These are phyloP conservation scores for Spathaspora passalidarum DNA, from an alignment of 805 yeast genomes.

Conservation along the genomic window DNA sequence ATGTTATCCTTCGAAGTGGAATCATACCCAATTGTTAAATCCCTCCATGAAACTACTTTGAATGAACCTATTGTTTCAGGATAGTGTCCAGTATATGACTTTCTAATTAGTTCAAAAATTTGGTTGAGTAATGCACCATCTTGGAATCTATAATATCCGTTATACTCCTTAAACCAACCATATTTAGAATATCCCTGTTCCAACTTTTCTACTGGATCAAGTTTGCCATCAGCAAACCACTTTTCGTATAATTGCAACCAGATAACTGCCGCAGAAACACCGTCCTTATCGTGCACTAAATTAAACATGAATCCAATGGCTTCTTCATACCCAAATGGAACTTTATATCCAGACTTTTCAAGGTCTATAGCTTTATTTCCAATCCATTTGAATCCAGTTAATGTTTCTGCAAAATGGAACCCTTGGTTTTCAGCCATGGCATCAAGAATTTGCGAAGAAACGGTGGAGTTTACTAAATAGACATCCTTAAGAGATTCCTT, in stretches of 20 bases:
- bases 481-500: constrained; percentile 27
- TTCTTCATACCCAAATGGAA: constrained; percentile 92
- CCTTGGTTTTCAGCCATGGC: constrained; percentile 64
- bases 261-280: constrained; percentile 73
- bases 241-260: constrained; percentile 66
- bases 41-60: constrained; percentile 68
- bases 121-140: constrained; percentile 48
- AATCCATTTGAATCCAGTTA: constrained; percentile 97
- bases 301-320: constrained; percentile 94
- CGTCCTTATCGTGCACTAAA: constrained; percentile 88
- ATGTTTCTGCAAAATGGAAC: constrained; percentile 70
- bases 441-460: constrained; percentile 78
- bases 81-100: constrained; percentile 21
- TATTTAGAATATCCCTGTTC: constrained; percentile 57
- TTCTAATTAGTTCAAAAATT: constrained; percentile 55
- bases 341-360: constrained; percentile 58
- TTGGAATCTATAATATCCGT: constrained; percentile 77
- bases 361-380: constrained; percentile 83
- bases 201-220: constrained; percentile 48
- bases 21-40: constrained; percentile 79
- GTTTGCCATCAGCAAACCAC: constrained; percentile 41
- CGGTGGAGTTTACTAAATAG: constrained; percentile 81
- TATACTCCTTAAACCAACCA: constrained; percentile 82
- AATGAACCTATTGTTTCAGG: constrained; percentile 60
- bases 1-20: constrained; percentile 54